These are phyloP conservation scores for Calonectria leucothoes DNA, from an alignment of 2,329 filamentous ascomycete genomes.

Conservation along the genomic window DNA sequence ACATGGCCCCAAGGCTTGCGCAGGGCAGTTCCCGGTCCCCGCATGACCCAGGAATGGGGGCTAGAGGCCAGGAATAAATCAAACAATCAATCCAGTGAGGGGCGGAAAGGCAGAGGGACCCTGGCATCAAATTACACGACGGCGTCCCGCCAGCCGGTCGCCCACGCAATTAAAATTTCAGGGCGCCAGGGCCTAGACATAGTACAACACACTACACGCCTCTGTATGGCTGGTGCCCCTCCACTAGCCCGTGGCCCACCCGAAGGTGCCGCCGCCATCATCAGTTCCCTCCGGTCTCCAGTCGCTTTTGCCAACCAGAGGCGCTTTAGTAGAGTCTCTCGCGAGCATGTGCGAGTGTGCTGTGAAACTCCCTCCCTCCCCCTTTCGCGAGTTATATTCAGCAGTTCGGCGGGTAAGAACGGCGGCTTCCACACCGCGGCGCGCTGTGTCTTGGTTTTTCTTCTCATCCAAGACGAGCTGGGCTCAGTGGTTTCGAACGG, in stretches of 20 bases:
- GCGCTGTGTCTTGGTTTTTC: not conserved
- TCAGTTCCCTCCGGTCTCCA: conserved; percentile 10
- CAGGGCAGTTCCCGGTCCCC: conserved; percentile 17
- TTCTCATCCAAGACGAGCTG: not conserved
- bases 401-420: not conserved
- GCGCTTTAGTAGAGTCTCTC: not conserved
- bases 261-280: conserved; percentile 30
- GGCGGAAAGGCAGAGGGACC: not conserved
- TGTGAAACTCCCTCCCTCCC: conserved; percentile 8
- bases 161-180: conserved; percentile 43
- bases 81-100: conserved; percentile 15
- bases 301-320: not conserved
- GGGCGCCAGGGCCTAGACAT: conserved; percentile 34
- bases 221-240: conserved; percentile 33
- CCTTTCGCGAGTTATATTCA: conserved; percentile 12
- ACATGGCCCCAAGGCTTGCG: not conserved
- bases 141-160: conserved; percentile 28
- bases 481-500: not conserved
- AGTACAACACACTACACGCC: not conserved
- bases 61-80: conserved; percentile 12
- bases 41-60: conserved; percentile 14
- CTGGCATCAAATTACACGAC: conserved; percentile 30
- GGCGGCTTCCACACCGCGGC: not conserved
- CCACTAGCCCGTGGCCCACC: conserved; percentile 32
- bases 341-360: not conserved